These are phyloP conservation scores for Solanum stenotomum DNA, from an alignment of 257 asterid genomes.

Conservation along the genomic window DNA sequence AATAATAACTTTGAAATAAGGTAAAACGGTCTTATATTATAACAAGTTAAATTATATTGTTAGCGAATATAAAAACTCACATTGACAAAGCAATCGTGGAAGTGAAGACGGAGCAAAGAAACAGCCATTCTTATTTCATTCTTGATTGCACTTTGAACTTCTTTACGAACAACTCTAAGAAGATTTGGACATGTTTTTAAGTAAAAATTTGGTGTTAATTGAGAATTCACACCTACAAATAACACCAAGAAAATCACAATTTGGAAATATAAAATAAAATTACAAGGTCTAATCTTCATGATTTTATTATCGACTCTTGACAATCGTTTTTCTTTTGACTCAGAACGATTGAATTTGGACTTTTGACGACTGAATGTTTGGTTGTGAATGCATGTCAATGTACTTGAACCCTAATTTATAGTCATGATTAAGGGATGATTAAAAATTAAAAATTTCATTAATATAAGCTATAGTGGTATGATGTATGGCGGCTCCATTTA, in stretches of 20 bases:
- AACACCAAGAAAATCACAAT: conserved; percentile 17
- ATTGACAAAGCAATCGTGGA: conserved; percentile 76
- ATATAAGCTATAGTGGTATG: not conserved
- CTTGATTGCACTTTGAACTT: conserved; percentile 49
- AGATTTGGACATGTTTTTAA: conserved; percentile 46
- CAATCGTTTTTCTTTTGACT: not conserved
- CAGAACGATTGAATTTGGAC: not conserved
- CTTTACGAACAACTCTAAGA: conserved; percentile 33
- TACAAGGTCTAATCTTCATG: conserved; percentile 17
- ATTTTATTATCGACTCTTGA: not conserved
- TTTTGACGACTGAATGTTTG: not conserved
- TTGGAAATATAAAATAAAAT: not conserved
- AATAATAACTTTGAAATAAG: not conserved
- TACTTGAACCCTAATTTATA: conserved; percentile 4
- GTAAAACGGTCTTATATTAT: not conserved
- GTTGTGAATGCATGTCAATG: not conserved
- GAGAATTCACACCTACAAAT: conserved; percentile 36
- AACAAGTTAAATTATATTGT: not conserved
- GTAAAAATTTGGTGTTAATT: conserved; percentile 43
- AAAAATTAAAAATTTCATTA: not conserved
- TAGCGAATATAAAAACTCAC: conserved; percentile 17
- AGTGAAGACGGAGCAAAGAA: conserved; percentile 69
- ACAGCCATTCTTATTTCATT: conserved; percentile 81
- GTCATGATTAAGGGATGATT: not conserved
- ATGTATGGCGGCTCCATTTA: conserved; percentile 22